A percentile compares a stretch with the other conserved stretches of the same genome.
phyloP scores from a whole-genome alignment of 768 basidiomycete species.

The Amanita exitialis region DNA sequence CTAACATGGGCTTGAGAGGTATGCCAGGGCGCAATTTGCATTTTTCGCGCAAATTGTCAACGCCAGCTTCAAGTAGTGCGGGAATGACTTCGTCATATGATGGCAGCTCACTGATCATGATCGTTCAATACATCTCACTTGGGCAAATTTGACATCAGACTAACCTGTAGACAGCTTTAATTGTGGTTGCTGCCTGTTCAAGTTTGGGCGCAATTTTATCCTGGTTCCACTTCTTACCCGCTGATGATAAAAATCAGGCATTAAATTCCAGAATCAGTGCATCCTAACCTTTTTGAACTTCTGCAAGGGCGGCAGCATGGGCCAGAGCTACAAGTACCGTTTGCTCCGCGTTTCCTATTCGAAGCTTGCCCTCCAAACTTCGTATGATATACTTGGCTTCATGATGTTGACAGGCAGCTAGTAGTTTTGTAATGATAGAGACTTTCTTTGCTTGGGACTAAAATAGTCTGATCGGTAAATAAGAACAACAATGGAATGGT shows the following conservation, averaged over 20 bases:
- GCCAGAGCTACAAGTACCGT: constrained; percentile 94
- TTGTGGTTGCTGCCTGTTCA: constrained; percentile 63
- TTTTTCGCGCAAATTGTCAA: constrained; percentile 52
- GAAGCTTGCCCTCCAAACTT: constrained; percentile 91
- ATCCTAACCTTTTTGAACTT: constrained; percentile 43
- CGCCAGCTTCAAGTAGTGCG: constrained; percentile 71
- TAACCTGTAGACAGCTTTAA: constrained; percentile 92
- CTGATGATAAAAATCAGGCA: constrained; percentile 24
- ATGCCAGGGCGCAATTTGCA: constrained; percentile 95
- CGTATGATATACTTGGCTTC: constrained; percentile 98
- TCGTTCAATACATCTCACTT: constrained; percentile 1
- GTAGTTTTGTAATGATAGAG: constrained; percentile 85
- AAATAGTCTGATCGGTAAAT: constrained; percentile 1
- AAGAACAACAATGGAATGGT: neutral
- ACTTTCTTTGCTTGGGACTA: constrained; percentile 96
- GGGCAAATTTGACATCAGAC: constrained; percentile 10
- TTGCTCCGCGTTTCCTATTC: constrained; percentile 94
- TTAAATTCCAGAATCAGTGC: neutral
- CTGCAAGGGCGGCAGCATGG: constrained; percentile 79
- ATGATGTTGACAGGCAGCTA: constrained; percentile 82
- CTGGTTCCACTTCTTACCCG: constrained; percentile 59
- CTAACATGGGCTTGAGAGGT: constrained; percentile 97
- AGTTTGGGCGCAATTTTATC: constrained; percentile 66
- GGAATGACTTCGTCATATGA: constrained; percentile 90
- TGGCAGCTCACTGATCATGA: constrained; percentile 67